Percentiles rank a stretch among this genome's conserved stretches.
phyloP scores from a whole-genome alignment of 2,329 filamentous ascomycete species.

The Beauveria asiatica region DNA sequence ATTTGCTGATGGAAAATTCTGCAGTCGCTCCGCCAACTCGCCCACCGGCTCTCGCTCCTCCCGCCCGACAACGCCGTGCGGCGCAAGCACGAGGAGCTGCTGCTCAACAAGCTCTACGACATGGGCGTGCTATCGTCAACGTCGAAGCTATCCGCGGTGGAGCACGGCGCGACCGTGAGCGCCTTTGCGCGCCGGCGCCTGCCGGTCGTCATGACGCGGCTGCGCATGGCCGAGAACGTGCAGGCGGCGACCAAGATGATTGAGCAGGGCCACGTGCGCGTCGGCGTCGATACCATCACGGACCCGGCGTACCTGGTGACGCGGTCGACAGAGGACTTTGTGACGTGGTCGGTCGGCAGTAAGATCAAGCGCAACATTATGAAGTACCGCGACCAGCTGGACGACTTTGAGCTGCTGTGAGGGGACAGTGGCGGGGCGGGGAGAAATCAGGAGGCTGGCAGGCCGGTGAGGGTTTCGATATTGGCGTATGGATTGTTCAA shows the following conservation, averaged over 20 bases:
- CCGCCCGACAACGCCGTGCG: slow-evolving; percentile 71
- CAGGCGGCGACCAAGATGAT: slow-evolving; percentile 79
- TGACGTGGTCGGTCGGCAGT: slow-evolving; percentile 91
- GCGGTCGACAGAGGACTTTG: slow-evolving; percentile 86
- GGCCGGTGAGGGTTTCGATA: neutral
- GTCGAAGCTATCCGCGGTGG: slow-evolving; percentile 74
- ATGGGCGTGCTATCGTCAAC: slow-evolving; percentile 77
- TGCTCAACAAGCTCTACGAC: slow-evolving; percentile 86
- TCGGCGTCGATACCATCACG: slow-evolving; percentile 82
- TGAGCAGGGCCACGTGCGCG: slow-evolving; percentile 87
- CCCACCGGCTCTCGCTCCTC: slow-evolving; percentile 77
- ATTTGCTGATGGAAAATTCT: no score
- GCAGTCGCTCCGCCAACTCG: slow-evolving; percentile 77
- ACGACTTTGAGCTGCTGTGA: slow-evolving; percentile 88
- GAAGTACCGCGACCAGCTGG: slow-evolving; percentile 88
- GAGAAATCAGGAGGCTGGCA: no score
- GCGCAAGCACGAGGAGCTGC: slow-evolving; percentile 73
- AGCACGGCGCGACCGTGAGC: slow-evolving; percentile 80
- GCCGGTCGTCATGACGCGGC: slow-evolving; percentile 81
- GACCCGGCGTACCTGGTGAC: slow-evolving; percentile 87
- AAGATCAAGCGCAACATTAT: slow-evolving; percentile 97
- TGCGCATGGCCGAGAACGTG: slow-evolving; percentile 87
- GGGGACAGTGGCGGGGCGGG: neutral
- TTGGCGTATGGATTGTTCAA: neutral
- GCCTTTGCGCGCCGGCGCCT: slow-evolving; percentile 78